A percentile compares a stretch with the other conserved stretches of the same genome.
Evolutionary conservation across 2,329 filamentous ascomycete species (phyloP).

Genomic region (Mariannaea sp.): DNA sequence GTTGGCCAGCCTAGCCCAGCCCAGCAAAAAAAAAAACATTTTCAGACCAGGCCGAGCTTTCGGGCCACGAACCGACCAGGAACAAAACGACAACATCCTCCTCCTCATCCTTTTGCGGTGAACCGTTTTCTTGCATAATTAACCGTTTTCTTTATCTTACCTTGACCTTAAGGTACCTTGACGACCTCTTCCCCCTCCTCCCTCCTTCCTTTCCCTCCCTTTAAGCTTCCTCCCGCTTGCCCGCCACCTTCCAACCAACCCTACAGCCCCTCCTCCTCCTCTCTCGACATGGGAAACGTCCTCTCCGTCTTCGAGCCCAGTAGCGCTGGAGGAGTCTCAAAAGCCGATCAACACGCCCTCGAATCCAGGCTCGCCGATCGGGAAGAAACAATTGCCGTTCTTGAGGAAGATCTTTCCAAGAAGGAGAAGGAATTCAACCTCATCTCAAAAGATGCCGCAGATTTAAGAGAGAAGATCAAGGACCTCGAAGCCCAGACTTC

Average conservation of each 20-base stretch:
- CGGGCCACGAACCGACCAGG: background rate
- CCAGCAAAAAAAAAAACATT: conserved; percentile 27
- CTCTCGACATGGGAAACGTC: conserved; percentile 47
- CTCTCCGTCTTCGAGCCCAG: conserved; percentile 45
- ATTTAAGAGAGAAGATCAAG: conserved; percentile 46
- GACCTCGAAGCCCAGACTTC: conserved; percentile 41
- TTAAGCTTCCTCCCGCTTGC: conserved; percentile 15
- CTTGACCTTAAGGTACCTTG: too few relatives aligned
- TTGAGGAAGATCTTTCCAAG: conserved; percentile 42
- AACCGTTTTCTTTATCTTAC: background rate
- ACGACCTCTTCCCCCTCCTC: too few relatives aligned
- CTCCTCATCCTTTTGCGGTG: background rate
- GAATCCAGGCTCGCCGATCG: conserved; percentile 48
- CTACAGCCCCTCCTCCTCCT: background rate
- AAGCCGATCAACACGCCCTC: conserved; percentile 36
- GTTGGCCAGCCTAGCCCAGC: conserved; percentile 14
- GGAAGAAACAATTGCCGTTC: conserved; percentile 43
- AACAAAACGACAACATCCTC: background rate
- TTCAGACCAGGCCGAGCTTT: conserved; percentile 16
- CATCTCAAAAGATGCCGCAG: conserved; percentile 44
- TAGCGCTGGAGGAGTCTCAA: conserved; percentile 43
- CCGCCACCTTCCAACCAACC: conserved; percentile 3
- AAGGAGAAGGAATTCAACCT: conserved; percentile 46
- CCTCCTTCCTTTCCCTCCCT: background rate
- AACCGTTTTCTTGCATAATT: background rate